Evolutionary conservation across 192 early-diverging fungal genomes (phyloP).

Genomic region (Allomyces macrogynus): DNA sequence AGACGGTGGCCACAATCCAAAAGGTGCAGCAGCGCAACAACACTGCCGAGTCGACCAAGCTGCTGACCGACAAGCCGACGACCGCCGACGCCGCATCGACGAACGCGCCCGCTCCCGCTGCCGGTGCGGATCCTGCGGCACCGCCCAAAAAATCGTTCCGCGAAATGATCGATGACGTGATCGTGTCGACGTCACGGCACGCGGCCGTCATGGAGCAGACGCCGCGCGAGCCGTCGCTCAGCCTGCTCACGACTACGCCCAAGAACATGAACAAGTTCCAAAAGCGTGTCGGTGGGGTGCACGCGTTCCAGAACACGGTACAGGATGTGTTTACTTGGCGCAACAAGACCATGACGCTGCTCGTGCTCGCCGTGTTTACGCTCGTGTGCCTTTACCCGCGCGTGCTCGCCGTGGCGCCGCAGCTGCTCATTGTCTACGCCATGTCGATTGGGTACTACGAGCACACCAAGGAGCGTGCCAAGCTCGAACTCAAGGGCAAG

Average conservation of each 20-base stretch:
- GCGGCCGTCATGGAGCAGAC: not conserved
- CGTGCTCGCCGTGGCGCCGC: conserved; percentile 14
- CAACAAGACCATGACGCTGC: conserved; percentile 14
- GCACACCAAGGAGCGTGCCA: conserved; percentile 11
- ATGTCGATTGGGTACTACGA: conserved; percentile 18
- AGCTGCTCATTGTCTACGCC: conserved; percentile 13
- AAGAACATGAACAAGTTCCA: conserved; percentile 25
- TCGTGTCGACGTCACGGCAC: not conserved
- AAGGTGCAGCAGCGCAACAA: not conserved
- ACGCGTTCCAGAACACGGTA: conserved; percentile 16
- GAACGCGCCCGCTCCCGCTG: too few relatives aligned
- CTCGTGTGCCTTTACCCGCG: conserved; percentile 14
- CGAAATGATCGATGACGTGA: not conserved
- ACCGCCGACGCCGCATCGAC: not conserved
- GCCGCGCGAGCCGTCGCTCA: conserved; percentile 9
- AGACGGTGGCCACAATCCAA: not conserved
- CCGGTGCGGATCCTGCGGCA: not conserved
- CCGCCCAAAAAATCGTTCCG: not conserved
- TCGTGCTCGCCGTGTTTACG: not conserved
- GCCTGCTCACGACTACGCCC: conserved; percentile 28
- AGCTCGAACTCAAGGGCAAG: conserved; percentile 2
- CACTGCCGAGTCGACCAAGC: not conserved
- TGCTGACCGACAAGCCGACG: not conserved
- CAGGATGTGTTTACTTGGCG: conserved; percentile 22
- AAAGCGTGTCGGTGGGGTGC: conserved; percentile 17